These are phyloP conservation scores for Bryoerythrophyllum caledonicum DNA, from an alignment of 225 moss, liverwort and hornwort species.

Conservation along the genomic window DNA sequence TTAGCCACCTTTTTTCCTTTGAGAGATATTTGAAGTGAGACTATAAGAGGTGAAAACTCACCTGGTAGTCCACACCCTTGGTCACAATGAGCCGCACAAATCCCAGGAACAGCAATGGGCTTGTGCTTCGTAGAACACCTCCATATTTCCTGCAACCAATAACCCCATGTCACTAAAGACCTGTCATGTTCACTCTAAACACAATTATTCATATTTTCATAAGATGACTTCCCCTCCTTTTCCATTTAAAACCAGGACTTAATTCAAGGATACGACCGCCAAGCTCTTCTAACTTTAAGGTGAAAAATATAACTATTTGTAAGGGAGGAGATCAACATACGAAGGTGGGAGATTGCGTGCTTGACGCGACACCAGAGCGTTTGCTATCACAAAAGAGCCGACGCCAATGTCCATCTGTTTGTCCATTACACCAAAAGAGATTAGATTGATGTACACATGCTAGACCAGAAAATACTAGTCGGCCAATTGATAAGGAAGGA, in stretches of 20 bases:
- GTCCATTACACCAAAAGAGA: not conserved
- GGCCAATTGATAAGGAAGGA: too few relatives aligned
- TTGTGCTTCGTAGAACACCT: constrained; percentile 65
- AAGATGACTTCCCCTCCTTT: too few relatives aligned
- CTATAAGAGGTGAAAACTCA: constrained; percentile 5
- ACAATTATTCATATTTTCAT: too few relatives aligned
- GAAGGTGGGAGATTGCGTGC: constrained; percentile 69
- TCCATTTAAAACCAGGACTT: too few relatives aligned
- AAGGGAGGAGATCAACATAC: constrained; percentile 29
- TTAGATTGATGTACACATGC: too few relatives aligned
- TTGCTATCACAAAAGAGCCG: constrained; percentile 83
- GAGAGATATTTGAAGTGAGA: too few relatives aligned
- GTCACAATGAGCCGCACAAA: constrained; percentile 73
- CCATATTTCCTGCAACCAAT: constrained; percentile 56
- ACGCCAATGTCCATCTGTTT: constrained; percentile 59
- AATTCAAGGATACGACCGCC: too few relatives aligned
- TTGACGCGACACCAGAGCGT: constrained; percentile 80
- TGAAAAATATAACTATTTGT: too few relatives aligned
- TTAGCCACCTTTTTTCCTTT: too few relatives aligned
- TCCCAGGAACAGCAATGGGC: constrained; percentile 74
- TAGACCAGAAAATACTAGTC: too few relatives aligned
- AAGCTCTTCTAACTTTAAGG: too few relatives aligned
- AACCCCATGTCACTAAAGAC: not conserved
- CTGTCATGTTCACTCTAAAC: not conserved
- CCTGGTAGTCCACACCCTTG: constrained; percentile 87